phyloP scores from a whole-genome alignment of 805 yeast genomes.

The Jamesozyma gamospora region DNA sequence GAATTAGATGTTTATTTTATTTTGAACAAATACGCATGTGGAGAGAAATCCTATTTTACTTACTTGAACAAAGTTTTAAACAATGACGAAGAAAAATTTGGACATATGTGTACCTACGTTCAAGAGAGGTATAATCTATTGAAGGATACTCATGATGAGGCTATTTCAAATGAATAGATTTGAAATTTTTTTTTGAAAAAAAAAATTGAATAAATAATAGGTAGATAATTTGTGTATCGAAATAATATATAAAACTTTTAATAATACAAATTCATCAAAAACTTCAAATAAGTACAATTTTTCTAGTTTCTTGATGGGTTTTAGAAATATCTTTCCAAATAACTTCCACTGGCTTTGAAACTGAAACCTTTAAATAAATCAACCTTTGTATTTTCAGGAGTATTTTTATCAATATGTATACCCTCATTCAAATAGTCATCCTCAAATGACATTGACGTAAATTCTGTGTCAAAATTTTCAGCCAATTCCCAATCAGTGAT shows the following conservation, averaged over 20 bases:
- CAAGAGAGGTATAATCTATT: slow-evolving; percentile 13
- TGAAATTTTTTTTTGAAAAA: too few species aligned
- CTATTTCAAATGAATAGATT: too few species aligned
- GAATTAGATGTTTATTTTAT: slow-evolving; percentile 12
- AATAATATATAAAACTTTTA: too few species aligned
- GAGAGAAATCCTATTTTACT: slow-evolving; percentile 10
- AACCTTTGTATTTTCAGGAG: not conserved
- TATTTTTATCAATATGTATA: slow-evolving; percentile 3
- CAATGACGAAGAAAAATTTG: slow-evolving; percentile 7
- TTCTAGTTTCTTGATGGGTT: too few species aligned
- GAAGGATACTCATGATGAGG: slow-evolving; percentile 15
- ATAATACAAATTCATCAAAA: too few species aligned
- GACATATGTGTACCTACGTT: slow-evolving; percentile 19
- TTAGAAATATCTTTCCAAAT: slow-evolving; percentile 27
- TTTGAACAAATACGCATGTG: slow-evolving; percentile 5
- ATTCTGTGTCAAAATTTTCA: slow-evolving; percentile 74
- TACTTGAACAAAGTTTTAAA: slow-evolving; percentile 11
- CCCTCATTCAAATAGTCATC: slow-evolving; percentile 9
- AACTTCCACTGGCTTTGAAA: slow-evolving; percentile 29
- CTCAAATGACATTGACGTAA: slow-evolving; percentile 57
- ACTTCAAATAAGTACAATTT: not conserved
- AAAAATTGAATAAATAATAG: too few species aligned
- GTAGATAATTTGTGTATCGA: too few species aligned
- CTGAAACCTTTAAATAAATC: slow-evolving; percentile 31
- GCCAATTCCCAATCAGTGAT: slow-evolving; percentile 75